Evolutionary conservation across 1,139 yeast species (phyloP), one percentile per base, ranked within the genome.

Genomic region (Saccharomyces hybrid): DNA sequence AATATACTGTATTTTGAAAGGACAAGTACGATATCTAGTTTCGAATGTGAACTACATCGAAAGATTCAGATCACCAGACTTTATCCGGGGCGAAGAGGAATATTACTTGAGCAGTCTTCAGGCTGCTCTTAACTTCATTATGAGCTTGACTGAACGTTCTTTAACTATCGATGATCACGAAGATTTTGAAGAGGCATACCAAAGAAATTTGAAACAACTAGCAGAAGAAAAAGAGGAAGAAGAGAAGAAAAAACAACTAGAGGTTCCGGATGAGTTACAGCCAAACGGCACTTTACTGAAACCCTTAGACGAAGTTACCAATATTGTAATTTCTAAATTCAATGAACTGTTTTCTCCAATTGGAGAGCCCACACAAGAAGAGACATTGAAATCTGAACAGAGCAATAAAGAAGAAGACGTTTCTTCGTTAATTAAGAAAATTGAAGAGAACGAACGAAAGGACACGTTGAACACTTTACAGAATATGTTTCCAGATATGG

Each of bases 31-130:
- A 38, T 73, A 83, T 62, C 71, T 95, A 32, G 78, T 82, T 16
- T 88, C 96, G 20, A 91, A 93, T 66, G 72, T 91, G 59, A 83
- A 80, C 58, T 95, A 89, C 68, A 89, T 93, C 61, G 96, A 90
- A 66, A 76, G 93, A 55, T 93, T 87, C 68, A 74, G 98, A 60
- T 82, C 82, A 51, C 82, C 80, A 4, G 88, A 82, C 53, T 85
- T 89, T 76, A 74, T 88, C 47, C 82, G 80, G 57, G 97, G 98
- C 2, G 98, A 91, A 67, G 84, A 93, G 0, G 86, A 93, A 46
- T 91, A 91, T 67, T 91, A 91, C 67, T 74, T 91, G 53, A 85
- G 95, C 42, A 86, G 95, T n/a, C 71, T 88, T 31, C 89, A 88
- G 64, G 95, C 93, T 2, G 96, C 96, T 0, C 79, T 89, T 32